Evolutionary conservation across 208 protist species (phyloP).

Genomic region (Leishmania turanica): DNA sequence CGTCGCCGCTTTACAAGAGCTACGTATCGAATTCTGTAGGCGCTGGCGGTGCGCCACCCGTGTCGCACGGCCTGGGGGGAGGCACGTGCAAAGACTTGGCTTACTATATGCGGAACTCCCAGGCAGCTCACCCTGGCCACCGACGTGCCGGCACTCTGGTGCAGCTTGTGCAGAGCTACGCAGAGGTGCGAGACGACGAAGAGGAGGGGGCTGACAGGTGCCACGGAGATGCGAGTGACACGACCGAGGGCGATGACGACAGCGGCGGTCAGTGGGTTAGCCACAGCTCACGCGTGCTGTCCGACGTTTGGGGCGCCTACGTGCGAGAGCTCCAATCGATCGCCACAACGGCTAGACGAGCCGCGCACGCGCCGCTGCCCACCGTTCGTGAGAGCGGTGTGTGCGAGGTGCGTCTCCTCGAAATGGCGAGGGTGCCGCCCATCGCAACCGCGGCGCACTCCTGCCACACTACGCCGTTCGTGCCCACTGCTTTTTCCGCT

Average conservation of each 20-base stretch:
- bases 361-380: background rate
- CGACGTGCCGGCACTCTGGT: constrained; percentile 13
- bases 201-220: background rate
- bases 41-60: background rate
- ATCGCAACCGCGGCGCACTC: background rate
- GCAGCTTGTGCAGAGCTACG: constrained; percentile 32
- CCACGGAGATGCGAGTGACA: background rate
- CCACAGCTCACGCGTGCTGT: constrained; percentile 9
- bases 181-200: constrained; percentile 1
- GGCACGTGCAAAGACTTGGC: constrained; percentile 11
- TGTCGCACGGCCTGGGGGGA: background rate
- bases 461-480: background rate
- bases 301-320: constrained; percentile 20
- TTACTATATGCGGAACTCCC: constrained; percentile 18
- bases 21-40: constrained; percentile 4
- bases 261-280: background rate
- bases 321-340: constrained; percentile 8
- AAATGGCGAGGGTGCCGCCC: background rate
- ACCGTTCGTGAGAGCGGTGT: constrained; percentile 4
- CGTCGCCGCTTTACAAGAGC: constrained; percentile 24
- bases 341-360: background rate
- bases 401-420: constrained; percentile 25
- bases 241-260: background rate
- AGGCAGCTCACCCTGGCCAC: background rate
- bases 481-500: background rate